A percentile compares a stretch with the other conserved stretches of the same genome.
Conservation (phyloP, 1,139 yeast genomes). For the Kazachstania sp. region DNA sequence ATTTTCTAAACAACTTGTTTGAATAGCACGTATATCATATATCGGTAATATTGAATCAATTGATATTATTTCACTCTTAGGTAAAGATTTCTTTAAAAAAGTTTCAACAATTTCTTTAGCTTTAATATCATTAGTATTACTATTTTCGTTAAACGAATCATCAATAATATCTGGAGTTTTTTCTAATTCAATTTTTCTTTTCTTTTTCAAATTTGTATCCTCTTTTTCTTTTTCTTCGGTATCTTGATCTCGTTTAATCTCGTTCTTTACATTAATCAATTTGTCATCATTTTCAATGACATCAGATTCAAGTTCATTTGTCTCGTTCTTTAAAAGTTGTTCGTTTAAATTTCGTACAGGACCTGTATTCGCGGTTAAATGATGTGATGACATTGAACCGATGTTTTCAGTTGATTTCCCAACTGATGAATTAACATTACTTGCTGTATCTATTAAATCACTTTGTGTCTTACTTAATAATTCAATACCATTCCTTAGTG, state of each 20-base stretch:
- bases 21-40: constrained; percentile 40
- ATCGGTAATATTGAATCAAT: constrained; percentile 1
- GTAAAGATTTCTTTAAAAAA: constrained; percentile 5
- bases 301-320: background rate
- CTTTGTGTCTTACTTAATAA: constrained; percentile 2
- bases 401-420: background rate
- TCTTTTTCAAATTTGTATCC: too few relatives aligned
- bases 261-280: background rate
- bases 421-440: too few relatives aligned
- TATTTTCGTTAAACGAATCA: background rate
- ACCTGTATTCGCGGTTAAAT: background rate
- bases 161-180: too few relatives aligned
- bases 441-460: background rate
- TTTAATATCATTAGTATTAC: background rate
- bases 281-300: background rate
- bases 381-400: background rate
- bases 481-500: background rate
- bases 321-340: background rate
- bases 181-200: too few relatives aligned
- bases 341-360: background rate
- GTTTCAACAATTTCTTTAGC: constrained; percentile 10
- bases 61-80: constrained; percentile 13
- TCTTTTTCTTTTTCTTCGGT: background rate
- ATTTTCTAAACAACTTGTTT: constrained; percentile 56
- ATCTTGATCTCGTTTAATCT: background rate